Base-by-base conservation (phyloP, 208 protist species). In the Herpetomonas samuelpessoai region DNA sequence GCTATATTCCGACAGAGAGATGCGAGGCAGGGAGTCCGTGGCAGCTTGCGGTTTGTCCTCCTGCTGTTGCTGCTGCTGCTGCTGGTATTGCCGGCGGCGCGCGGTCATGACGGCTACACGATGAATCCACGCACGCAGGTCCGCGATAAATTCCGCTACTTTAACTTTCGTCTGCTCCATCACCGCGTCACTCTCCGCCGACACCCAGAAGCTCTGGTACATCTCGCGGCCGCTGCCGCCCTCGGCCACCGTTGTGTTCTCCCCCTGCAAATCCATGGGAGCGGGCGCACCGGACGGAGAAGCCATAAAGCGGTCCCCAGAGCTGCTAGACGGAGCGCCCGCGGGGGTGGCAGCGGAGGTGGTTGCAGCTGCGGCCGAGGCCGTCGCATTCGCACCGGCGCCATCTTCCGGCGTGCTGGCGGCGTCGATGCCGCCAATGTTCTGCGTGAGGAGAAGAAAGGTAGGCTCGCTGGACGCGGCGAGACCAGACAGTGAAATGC, bases 381-480 rank as follows among this genome's bases (percentile, higher is more conserved):
- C 41, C 21, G 29, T 27, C 24, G 26, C 35, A 16, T 10, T 28
- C 21, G 21, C 1, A 4, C 24, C 22, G 3, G 26, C 6, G 51
- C 51, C 39, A 19, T 70, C 53, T 0, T 57, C 48, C 10, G 26
- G 45, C 24, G 22, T 27, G 24, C 30, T 35, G 2, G 48, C 50
- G 2, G 67, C 70, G 18, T 76, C 75, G 53, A 93, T 79, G 58
- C 74, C 78, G 31, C 87, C 83, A 31, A 93, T 65, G 53, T 93
- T 93, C 62, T 93, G 87, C 3, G 87, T 88, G 2, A 93, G 47
- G 2, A 91, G 41, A 0, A 93, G 74, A 47, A 88, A 61, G 12
- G 67, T 78, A 55, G 82, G 82, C 44, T 78, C 75, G 12, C 54
- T 53, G 30, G 14, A 2, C 3, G 39, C 18, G 35, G 18, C 28